Evolutionary conservation across 2,329 filamentous ascomycete species (phyloP).

Genomic region (Fusarium coicis): DNA sequence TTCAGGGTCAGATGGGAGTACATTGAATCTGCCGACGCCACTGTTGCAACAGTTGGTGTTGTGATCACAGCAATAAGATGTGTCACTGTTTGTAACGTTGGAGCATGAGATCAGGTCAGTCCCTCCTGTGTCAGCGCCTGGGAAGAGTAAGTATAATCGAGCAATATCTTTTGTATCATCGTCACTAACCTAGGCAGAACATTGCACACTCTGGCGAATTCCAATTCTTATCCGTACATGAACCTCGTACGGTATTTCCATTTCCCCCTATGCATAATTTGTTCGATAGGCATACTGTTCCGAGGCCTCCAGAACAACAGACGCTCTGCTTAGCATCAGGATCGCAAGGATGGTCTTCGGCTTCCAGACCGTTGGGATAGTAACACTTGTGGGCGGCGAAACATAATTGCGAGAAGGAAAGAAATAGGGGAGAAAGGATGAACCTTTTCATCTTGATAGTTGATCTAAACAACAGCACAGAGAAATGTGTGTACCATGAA

Average conservation of each 20-base stretch:
- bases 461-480: neutral
- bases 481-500: neutral
- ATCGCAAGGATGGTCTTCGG: conserved; percentile 33
- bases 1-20: conserved; percentile 36
- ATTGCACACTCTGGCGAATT: conserved; percentile 30
- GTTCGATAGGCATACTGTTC: conserved; percentile 36
- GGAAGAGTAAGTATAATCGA: neutral
- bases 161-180: neutral
- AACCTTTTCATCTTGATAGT: conserved; percentile 11
- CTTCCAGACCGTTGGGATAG: conserved; percentile 32
- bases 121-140: conserved; percentile 37
- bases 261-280: conserved; percentile 34
- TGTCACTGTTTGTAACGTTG: conserved; percentile 39
- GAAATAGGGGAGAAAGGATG: neutral
- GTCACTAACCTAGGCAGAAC: conserved; percentile 20
- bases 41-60: conserved; percentile 37
- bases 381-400: conserved; percentile 28
- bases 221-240: conserved; percentile 41
- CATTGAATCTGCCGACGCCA: conserved; percentile 41
- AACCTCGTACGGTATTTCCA: conserved; percentile 38
- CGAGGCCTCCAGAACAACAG: conserved; percentile 36
- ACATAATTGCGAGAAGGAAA: conserved; percentile 3
- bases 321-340: conserved; percentile 29
- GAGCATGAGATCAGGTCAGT: conserved; percentile 43
- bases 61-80: conserved; percentile 44